Evolutionary conservation across 352 stramenopile species (phyloP).

Genomic region (Phytophthora ramorum): DNA sequence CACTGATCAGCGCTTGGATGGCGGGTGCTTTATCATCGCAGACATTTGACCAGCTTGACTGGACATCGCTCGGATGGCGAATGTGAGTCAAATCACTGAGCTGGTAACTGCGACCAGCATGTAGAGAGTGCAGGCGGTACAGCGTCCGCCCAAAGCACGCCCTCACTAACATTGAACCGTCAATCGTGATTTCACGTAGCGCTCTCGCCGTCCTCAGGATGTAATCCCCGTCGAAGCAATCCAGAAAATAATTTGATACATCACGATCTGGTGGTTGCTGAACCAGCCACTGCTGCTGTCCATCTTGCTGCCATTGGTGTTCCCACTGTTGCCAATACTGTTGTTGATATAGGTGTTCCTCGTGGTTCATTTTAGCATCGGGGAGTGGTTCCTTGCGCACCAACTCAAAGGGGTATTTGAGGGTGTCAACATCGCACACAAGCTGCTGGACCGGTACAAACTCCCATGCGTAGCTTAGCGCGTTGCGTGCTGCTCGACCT

Average conservation of each 20-base stretch:
- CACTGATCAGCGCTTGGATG: slow-evolving; percentile 1
- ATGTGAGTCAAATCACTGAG: neutral
- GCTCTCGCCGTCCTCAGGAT: neutral
- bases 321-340: neutral
- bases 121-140: neutral
- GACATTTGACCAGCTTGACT: slow-evolving; percentile 12
- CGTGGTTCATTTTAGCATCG: neutral
- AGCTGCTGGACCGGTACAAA: neutral
- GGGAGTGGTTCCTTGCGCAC: slow-evolving; percentile 4
- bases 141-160: slow-evolving; percentile 7
- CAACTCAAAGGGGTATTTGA: neutral
- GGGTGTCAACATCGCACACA: slow-evolving; percentile 8
- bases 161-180: neutral
- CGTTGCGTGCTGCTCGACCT: neutral
- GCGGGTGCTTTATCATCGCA: neutral
- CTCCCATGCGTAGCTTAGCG: neutral
- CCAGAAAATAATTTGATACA: neutral
- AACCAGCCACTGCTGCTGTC: neutral
- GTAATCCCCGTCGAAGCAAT: slow-evolving; percentile 9
- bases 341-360: neutral
- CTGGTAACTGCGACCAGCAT: neutral
- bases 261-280: neutral
- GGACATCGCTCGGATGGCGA: neutral
- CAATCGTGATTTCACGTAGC: neutral
- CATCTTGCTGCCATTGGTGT: slow-evolving; percentile 3